These are phyloP conservation scores for Echeveria elegans DNA, from an alignment of 164 flowering plant species.

Conservation along the genomic window DNA sequence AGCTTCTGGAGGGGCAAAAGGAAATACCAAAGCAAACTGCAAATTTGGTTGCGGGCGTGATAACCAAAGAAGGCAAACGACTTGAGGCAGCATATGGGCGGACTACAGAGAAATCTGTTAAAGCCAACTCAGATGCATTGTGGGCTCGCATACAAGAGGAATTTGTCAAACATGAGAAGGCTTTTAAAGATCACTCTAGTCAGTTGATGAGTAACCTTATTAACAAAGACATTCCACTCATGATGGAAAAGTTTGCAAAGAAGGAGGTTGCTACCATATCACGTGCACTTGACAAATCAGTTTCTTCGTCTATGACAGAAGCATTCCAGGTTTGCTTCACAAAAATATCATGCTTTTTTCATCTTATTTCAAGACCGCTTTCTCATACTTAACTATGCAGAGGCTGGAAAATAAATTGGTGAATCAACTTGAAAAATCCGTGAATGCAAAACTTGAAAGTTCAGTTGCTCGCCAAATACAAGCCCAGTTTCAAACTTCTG, in stretches of 20 bases:
- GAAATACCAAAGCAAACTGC: slow-evolving; percentile 72
- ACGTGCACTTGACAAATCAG: slow-evolving; percentile 60
- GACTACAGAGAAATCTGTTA: slow-evolving; percentile 54
- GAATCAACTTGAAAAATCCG: slow-evolving; percentile 68
- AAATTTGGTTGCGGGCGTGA: slow-evolving; percentile 38
- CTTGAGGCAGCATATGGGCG: slow-evolving; percentile 61
- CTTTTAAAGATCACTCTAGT: slow-evolving; percentile 48
- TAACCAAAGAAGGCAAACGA: slow-evolving; percentile 73
- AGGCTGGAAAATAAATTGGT: slow-evolving; percentile 77
- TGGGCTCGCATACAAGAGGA: slow-evolving; percentile 90
- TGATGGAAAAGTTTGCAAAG: slow-evolving; percentile 56
- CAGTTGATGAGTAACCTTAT: slow-evolving; percentile 43
- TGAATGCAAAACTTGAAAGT: slow-evolving; percentile 67
- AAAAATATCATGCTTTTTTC: not conserved
- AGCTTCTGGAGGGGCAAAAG: slow-evolving; percentile 55
- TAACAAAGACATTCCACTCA: slow-evolving; percentile 60
- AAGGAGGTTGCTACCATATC: slow-evolving; percentile 68
- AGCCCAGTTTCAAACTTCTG: slow-evolving; percentile 78
- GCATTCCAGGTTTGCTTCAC: slow-evolving; percentile 58
- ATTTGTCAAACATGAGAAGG: slow-evolving; percentile 49
- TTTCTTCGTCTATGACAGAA: slow-evolving; percentile 56
- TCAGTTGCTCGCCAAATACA: slow-evolving; percentile 74
- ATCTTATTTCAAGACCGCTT: not conserved
- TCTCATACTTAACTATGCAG: slow-evolving; percentile 30
- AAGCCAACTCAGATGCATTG: slow-evolving; percentile 65